phyloP scores from a whole-genome alignment of 2,329 filamentous ascomycete species.

The Xylariaceae sp. region DNA sequence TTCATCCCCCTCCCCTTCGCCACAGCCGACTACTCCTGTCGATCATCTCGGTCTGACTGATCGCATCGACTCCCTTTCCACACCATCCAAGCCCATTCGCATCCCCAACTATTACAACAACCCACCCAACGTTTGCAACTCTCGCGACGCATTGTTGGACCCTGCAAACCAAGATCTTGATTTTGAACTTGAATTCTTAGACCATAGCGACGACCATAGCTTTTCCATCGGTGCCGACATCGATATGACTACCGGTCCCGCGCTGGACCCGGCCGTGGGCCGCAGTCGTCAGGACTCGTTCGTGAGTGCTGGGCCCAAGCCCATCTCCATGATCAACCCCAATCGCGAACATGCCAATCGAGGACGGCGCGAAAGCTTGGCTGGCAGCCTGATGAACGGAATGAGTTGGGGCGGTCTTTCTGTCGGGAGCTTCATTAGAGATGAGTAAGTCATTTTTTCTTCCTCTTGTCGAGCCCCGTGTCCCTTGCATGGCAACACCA shows the following conservation, averaged over 20 bases:
- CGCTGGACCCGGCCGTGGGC: conserved; percentile 64
- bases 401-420: conserved; percentile 98
- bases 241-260: conserved; percentile 66
- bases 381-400: conserved; percentile 74
- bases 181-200: conserved; percentile 39
- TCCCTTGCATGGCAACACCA: not conserved
- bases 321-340: conserved; percentile 70
- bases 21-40: conserved; percentile 54
- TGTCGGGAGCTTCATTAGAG: conserved; percentile 94
- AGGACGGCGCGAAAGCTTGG: conserved; percentile 66
- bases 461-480: conserved; percentile 1
- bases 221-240: conserved; percentile 39
- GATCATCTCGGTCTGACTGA: conserved; percentile 41
- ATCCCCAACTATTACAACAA: conserved; percentile 33
- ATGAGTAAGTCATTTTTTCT: conserved; percentile 77
- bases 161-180: conserved; percentile 22
- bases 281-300: conserved; percentile 70
- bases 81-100: conserved; percentile 47
- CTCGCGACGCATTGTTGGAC: conserved; percentile 31
- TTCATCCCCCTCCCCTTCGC: conserved; percentile 48
- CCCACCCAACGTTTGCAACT: conserved; percentile 34
- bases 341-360: conserved; percentile 66
- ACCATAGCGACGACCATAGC: conserved; percentile 31
- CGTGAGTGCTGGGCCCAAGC: conserved; percentile 69
- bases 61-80: conserved; percentile 36